A percentile compares a stretch with the other conserved stretches of the same genome.
Evolutionary conservation across 192 early-diverging fungal genomes (phyloP).

Genomic region (Paraglomus brasilianum): DNA sequence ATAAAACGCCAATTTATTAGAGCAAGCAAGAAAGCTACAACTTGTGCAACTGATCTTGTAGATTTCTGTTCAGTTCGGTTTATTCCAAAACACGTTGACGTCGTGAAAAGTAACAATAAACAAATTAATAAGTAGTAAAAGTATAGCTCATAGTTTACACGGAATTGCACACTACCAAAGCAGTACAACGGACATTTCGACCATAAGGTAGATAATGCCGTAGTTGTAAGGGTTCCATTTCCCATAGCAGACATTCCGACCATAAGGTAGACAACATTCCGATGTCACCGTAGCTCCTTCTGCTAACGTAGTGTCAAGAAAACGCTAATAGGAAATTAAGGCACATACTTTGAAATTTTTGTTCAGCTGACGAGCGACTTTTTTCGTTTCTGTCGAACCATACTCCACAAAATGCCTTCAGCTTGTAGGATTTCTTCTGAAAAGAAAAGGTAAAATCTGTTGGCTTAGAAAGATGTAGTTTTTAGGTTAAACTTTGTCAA

Average conservation of each 20-base stretch:
- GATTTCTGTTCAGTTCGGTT: constrained; percentile 25
- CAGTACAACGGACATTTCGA: constrained; percentile 25
- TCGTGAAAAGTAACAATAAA: constrained; percentile 15
- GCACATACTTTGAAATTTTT: neutral
- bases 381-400: constrained; percentile 15
- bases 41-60: constrained; percentile 15
- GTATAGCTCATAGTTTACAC: neutral
- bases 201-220: constrained; percentile 30
- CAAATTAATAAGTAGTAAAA: constrained; percentile 21
- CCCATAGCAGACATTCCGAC: constrained; percentile 25
- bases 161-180: constrained; percentile 11
- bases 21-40: constrained; percentile 11
- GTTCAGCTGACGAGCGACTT: constrained; percentile 15
- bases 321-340: constrained; percentile 21
- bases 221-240: constrained; percentile 27
- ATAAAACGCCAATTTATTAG: constrained; percentile 12
- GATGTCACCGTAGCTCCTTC: constrained; percentile 20
- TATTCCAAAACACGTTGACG: constrained; percentile 29
- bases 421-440: constrained; percentile 24
- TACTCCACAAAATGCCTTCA: constrained; percentile 11
- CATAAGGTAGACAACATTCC: constrained; percentile 30
- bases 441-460: constrained; percentile 31
- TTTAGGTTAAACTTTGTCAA: constrained; percentile 19
- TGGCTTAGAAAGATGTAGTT: constrained; percentile 31
- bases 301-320: constrained; percentile 8